A percentile compares a stretch with the other conserved stretches of the same genome.
Conservation (phyloP, 164 flowering plant species). For the Chloranthus sessilifolius region DNA sequence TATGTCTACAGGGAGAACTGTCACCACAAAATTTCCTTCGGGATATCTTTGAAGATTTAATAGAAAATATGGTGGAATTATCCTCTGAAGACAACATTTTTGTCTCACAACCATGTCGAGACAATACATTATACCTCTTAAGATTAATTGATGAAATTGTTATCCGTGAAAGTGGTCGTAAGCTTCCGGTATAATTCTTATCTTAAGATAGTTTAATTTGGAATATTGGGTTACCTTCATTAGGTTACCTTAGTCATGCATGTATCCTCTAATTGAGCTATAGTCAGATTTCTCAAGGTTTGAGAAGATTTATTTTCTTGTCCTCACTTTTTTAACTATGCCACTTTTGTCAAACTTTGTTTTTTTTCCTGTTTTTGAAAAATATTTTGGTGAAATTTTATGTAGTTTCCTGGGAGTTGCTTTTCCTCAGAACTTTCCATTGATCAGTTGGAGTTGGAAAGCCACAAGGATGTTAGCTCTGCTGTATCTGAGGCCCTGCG, state of each 20-base stretch:
- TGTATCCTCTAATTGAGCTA: no score
- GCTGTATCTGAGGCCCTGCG: constrained; percentile 42
- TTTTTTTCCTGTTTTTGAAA: no score
- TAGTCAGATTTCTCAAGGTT: no score
- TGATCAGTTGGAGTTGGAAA: constrained; percentile 54
- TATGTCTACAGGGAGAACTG: constrained; percentile 46
- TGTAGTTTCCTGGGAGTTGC: constrained; percentile 73
- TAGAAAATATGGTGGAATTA: constrained; percentile 45
- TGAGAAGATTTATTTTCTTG: no score
- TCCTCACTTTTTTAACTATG: no score
- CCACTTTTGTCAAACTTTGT: no score
- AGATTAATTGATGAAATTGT: constrained; percentile 88
- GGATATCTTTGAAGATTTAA: constrained; percentile 71
- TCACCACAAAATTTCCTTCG: constrained; percentile 49
- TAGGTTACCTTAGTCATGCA: no score
- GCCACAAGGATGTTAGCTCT: constrained; percentile 42
- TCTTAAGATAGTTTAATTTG: constrained; percentile 5
- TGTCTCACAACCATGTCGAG: constrained; percentile 89
- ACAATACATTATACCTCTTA: constrained; percentile 79
- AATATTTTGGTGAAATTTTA: constrained; percentile 9
- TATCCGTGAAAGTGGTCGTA: constrained; percentile 54
- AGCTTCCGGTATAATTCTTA: constrained; percentile 58
- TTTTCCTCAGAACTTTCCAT: constrained; percentile 34
- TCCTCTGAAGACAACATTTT: constrained; percentile 73
- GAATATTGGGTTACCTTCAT: no score